These are phyloP conservation scores for Fagopyrum homotropicum DNA, from an alignment of 148 eudicot genomes.

Conservation along the genomic window DNA sequence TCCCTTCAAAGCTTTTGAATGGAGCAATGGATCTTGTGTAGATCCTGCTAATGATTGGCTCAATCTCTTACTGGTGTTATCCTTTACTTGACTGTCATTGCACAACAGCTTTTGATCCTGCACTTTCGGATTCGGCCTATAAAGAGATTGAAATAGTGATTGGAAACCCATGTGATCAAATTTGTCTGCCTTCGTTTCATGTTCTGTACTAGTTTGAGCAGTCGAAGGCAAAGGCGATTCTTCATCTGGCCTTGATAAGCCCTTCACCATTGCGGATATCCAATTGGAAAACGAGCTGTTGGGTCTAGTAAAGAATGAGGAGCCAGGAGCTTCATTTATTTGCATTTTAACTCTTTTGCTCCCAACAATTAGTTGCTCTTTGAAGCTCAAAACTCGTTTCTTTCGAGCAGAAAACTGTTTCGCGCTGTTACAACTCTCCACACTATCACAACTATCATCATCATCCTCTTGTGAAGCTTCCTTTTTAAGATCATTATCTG, in stretches of 20 bases:
- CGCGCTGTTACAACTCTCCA: constrained; percentile 50
- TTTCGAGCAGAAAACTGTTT: constrained; percentile 24
- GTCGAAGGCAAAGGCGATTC: constrained; percentile 12
- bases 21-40: neutral
- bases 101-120: neutral
- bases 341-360: constrained; percentile 41
- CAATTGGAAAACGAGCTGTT: constrained; percentile 63
- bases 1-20: neutral
- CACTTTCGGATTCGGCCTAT: constrained; percentile 20
- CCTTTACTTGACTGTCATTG: constrained; percentile 7
- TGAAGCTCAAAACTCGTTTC: constrained; percentile 23
- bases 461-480: constrained; percentile 20
- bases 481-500: constrained; percentile 19
- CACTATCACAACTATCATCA: constrained; percentile 42
- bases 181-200: constrained; percentile 12
- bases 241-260: constrained; percentile 20
- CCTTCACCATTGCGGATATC: constrained; percentile 71
- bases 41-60: constrained; percentile 8
- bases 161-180: constrained; percentile 36
- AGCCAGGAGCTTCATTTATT: constrained; percentile 20
- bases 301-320: constrained; percentile 17
- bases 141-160: constrained; percentile 39
- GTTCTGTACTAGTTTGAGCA: constrained; percentile 22
- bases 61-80: constrained; percentile 10
- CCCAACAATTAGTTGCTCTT: constrained; percentile 18